A percentile compares a stretch with the other conserved stretches of the same genome.
Evolutionary conservation across 257 asterid species (phyloP).

Genomic region (Salvia hispanica): DNA sequence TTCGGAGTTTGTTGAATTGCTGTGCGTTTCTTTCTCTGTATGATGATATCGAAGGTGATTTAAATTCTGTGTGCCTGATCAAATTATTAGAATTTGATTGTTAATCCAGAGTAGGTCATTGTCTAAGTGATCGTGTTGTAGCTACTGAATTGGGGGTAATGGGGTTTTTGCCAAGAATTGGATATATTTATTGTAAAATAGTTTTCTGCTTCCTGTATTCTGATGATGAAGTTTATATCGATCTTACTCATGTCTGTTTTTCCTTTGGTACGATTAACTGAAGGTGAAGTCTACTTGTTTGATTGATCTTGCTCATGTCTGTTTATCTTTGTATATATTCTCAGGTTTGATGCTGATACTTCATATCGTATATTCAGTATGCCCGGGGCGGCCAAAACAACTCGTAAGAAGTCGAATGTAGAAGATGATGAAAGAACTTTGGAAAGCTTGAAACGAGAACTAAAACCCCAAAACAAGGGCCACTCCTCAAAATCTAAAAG

Average conservation of each 20-base stretch:
- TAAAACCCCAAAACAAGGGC: conserved; percentile 44
- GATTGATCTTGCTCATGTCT: conserved; percentile 2
- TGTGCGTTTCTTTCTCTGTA: conserved; percentile 13
- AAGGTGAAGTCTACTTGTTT: conserved; percentile 21
- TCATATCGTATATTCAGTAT: conserved; percentile 38
- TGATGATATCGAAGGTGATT: neutral
- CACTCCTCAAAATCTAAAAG: conserved; percentile 38
- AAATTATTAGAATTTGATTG: conserved; percentile 22
- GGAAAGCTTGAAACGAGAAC: conserved; percentile 45
- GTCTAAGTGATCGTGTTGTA: conserved; percentile 25
- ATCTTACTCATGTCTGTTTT: no score
- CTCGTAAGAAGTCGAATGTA: conserved; percentile 32
- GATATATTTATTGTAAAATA: conserved; percentile 18
- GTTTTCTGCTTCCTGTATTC: conserved; percentile 1
- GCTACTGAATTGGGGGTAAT: conserved; percentile 42
- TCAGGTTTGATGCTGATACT: conserved; percentile 40
- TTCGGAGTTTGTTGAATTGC: conserved; percentile 25
- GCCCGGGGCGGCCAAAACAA: conserved; percentile 55
- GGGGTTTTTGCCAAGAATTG: conserved; percentile 1
- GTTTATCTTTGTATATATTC: conserved; percentile 23
- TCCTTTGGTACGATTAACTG: neutral
- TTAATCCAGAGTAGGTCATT: conserved; percentile 26
- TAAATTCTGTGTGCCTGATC: conserved; percentile 29
- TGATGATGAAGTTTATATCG: no score
- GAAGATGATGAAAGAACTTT: conserved; percentile 47